Evolutionary conservation across 2,329 filamentous ascomycete genomes (phyloP).

Genomic region (Pestalotiopsis sp.): DNA sequence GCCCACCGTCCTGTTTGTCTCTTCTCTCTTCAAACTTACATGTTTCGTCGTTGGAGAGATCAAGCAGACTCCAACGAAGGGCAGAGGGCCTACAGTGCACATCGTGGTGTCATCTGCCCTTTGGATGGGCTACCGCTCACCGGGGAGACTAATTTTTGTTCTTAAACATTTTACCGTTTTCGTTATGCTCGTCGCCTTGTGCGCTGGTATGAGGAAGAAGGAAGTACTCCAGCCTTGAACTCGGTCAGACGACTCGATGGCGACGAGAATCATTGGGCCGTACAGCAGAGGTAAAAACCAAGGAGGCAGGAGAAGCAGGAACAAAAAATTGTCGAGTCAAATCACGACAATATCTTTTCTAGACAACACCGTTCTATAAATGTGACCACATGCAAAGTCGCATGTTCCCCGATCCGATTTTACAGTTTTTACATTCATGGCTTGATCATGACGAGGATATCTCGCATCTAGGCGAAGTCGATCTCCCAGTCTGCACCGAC

Average conservation of each 20-base stretch:
- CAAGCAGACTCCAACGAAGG: background rate
- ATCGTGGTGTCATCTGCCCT: background rate
- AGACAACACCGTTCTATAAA: background rate
- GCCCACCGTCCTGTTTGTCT: background rate
- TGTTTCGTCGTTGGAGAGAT: background rate
- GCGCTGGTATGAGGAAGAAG: background rate
- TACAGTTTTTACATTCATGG: background rate
- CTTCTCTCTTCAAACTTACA: slow-evolving; percentile 4
- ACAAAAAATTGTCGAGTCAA: background rate
- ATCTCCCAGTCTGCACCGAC: slow-evolving; percentile 58
- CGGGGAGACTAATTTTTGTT: slow-evolving; percentile 3
- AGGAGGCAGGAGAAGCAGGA: background rate
- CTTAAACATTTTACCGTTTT: background rate
- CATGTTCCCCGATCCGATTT: background rate
- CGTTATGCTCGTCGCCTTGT: background rate
- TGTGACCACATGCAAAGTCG: background rate
- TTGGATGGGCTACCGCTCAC: background rate
- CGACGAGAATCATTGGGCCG: too few relatives aligned
- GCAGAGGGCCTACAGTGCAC: background rate
- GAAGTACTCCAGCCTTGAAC: too few relatives aligned
- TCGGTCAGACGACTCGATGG: too few relatives aligned
- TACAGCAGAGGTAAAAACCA: too few relatives aligned
- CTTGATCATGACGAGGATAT: background rate
- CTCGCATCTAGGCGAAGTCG: slow-evolving; percentile 32
- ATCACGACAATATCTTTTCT: background rate